phyloP scores from a whole-genome alignment of 208 protist genomes.

The Crithidia expoeki region DNA sequence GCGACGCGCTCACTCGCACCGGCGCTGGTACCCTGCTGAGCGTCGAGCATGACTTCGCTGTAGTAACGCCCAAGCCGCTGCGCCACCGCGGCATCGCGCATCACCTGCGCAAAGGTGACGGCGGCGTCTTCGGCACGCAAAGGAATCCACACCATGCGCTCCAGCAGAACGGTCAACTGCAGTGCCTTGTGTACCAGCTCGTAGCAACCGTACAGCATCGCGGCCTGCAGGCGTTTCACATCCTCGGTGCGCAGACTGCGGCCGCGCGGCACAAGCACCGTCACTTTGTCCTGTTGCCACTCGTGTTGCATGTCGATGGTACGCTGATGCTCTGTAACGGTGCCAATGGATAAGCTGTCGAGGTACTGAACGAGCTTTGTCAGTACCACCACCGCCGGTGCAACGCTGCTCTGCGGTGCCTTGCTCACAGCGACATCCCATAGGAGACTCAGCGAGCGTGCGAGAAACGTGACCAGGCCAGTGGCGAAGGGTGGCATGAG shows the following conservation, averaged over 20 bases:
- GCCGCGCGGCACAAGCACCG: slow-evolving; percentile 40
- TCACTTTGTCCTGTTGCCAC: slow-evolving; percentile 51
- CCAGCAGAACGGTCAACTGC: slow-evolving; percentile 68
- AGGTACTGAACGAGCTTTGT: slow-evolving; percentile 32
- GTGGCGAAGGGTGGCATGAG: slow-evolving; percentile 74
- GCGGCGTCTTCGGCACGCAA: slow-evolving; percentile 50
- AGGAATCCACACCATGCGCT: slow-evolving; percentile 54
- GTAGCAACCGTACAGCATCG: slow-evolving; percentile 44
- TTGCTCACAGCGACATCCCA: slow-evolving; percentile 63
- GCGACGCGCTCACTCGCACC: slow-evolving; percentile 41
- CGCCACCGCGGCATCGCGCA: slow-evolving; percentile 69
- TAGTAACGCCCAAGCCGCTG: slow-evolving; percentile 70
- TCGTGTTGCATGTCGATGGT: slow-evolving; percentile 44
- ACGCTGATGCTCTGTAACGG: slow-evolving; percentile 26
- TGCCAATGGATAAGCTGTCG: slow-evolving; percentile 36
- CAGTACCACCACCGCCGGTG: slow-evolving; percentile 20
- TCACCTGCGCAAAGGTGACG: slow-evolving; percentile 76
- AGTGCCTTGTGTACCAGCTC: slow-evolving; percentile 54
- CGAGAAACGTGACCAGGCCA: slow-evolving; percentile 61
- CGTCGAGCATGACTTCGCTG: slow-evolving; percentile 53
- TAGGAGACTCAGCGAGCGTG: slow-evolving; percentile 66
- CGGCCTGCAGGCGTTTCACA: slow-evolving; percentile 54
- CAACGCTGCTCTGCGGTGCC: slow-evolving; percentile 27
- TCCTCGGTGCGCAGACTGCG: slow-evolving; percentile 42
- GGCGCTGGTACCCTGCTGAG: slow-evolving; percentile 50